Conservation (phyloP, 768 basidiomycete genomes). For the Pholiota molesta region DNA sequence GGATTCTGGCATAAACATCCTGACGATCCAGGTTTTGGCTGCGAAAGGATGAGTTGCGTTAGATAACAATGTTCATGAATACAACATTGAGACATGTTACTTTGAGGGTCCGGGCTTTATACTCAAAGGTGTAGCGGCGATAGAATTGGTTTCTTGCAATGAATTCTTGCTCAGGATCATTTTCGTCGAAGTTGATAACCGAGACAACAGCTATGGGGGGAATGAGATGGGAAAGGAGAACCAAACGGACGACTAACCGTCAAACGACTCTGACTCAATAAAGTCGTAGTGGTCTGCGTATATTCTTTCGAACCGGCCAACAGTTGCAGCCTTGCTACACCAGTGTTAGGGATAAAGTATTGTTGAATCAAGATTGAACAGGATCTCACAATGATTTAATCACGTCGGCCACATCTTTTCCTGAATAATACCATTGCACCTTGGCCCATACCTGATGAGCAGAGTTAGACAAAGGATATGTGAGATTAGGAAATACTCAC, state of each 20-base stretch:
- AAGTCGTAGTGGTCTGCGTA: constrained; percentile 52
- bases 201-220: constrained; percentile 33
- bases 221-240: not conserved
- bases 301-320: constrained; percentile 52
- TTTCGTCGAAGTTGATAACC: constrained; percentile 42
- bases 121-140: constrained; percentile 47
- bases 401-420: constrained; percentile 44
- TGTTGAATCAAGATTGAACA: not conserved
- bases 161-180: constrained; percentile 34
- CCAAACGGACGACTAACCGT: constrained; percentile 36
- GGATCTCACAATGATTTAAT: constrained; percentile 54
- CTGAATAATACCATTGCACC: constrained; percentile 60
- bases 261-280: constrained; percentile 46
- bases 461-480: not conserved
- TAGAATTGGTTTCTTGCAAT: constrained; percentile 50
- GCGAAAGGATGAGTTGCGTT: not conserved
- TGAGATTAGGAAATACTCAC: constrained; percentile 25
- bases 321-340: constrained; percentile 39
- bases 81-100: constrained; percentile 25
- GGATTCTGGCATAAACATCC: constrained; percentile 50
- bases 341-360: not conserved
- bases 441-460: constrained; percentile 49
- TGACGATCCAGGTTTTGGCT: constrained; percentile 44
- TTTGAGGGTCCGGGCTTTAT: constrained; percentile 31
- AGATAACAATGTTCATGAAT: not conserved